phyloP scores from a whole-genome alignment of 1,284 basidiomycete genomes.

The Ceratobasidium sp. region DNA sequence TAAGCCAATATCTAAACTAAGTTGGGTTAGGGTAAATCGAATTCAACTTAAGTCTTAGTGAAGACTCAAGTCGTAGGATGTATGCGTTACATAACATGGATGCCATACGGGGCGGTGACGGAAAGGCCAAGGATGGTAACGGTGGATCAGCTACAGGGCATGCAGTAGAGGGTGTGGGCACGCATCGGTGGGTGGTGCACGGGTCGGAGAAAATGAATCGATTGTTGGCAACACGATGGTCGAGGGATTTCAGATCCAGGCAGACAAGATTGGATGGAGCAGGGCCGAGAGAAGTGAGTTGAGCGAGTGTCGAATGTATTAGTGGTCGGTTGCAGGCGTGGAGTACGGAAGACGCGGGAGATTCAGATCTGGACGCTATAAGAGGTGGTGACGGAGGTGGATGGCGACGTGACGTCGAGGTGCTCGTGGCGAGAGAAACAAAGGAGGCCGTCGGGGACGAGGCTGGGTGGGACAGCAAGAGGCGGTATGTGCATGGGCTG shows the following conservation, averaged over 20 bases:
- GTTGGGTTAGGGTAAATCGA: no score
- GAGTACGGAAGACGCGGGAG: slow-evolving; percentile 1
- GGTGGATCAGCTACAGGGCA: slow-evolving; percentile 1
- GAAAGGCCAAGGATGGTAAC: not conserved
- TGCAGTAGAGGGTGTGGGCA: slow-evolving; percentile 29
- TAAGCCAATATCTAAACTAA: no score
- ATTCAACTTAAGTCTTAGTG: no score
- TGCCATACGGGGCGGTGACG: no score
- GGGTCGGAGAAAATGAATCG: not conserved
- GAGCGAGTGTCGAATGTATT: slow-evolving; percentile 18
- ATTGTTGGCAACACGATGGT: not conserved
- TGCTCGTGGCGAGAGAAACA: slow-evolving; percentile 34
- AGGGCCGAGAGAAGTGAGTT: not conserved
- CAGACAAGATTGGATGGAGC: not conserved
- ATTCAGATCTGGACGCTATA: slow-evolving; percentile 39
- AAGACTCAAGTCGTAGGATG: no score
- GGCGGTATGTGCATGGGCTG: not conserved
- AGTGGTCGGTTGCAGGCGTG: slow-evolving; percentile 13
- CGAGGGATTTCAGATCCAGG: slow-evolving; percentile 12
- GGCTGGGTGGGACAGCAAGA: no score
- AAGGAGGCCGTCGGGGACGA: slow-evolving; percentile 31
- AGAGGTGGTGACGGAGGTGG: slow-evolving; percentile 21
- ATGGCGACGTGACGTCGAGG: slow-evolving; percentile 36
- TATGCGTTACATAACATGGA: no score
- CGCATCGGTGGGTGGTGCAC: slow-evolving; percentile 32